Conservation (phyloP, 2,329 filamentous ascomycete genomes). For the Penicillium sp. region DNA sequence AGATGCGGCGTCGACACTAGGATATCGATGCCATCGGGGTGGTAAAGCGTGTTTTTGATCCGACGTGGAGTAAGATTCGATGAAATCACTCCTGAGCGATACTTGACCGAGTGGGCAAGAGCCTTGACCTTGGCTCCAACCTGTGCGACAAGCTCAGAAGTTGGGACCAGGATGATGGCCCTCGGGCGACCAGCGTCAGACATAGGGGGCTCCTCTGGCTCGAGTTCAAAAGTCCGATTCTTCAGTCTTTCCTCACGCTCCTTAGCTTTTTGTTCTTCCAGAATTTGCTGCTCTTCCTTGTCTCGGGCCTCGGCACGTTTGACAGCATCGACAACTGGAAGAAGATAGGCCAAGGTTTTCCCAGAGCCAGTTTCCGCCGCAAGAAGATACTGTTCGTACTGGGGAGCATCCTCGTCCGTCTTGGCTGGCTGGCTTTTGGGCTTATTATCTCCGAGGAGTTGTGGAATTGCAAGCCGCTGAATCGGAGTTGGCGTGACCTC, state of each 20-base stretch:
- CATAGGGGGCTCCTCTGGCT: conserved; percentile 63
- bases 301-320: conserved; percentile 73
- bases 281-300: conserved; percentile 58
- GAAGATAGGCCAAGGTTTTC: conserved; percentile 90
- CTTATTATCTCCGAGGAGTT: conserved; percentile 61
- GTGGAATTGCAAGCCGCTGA: conserved; percentile 85
- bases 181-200: conserved; percentile 73
- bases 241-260: conserved; percentile 54
- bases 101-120: conserved; percentile 83
- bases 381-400: conserved; percentile 71
- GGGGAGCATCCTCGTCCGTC: conserved; percentile 41
- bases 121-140: conserved; percentile 79
- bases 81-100: conserved; percentile 80
- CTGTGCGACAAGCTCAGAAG: conserved; percentile 87
- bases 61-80: conserved; percentile 73
- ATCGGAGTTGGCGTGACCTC: conserved; percentile 84
- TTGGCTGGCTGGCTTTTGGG: conserved; percentile 36
- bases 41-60: conserved; percentile 84
- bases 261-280: conserved; percentile 58
- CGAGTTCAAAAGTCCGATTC: conserved; percentile 64
- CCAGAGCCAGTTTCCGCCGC: conserved; percentile 97
- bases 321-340: conserved; percentile 81
- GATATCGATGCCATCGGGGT: conserved; percentile 77
- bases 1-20: conserved; percentile 87
- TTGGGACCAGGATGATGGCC: conserved; percentile 85